Conservation (phyloP, 2,329 filamentous ascomycete genomes). For the Metarhizium rileyi region DNA sequence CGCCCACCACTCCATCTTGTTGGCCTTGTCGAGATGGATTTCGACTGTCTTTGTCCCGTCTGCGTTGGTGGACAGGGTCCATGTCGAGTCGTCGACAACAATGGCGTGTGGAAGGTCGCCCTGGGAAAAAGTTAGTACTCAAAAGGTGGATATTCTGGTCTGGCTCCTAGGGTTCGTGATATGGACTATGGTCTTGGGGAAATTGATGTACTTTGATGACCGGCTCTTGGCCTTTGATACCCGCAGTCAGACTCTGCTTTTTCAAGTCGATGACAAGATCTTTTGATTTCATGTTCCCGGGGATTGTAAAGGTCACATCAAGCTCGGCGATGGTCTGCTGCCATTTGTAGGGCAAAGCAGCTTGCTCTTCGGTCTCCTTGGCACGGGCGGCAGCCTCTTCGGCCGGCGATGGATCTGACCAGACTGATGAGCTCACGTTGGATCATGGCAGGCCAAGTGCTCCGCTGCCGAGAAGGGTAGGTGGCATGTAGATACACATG, state of each 20-base stretch:
- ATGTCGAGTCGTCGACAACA: conserved; percentile 78
- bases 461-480: background rate
- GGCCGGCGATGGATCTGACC: conserved; percentile 42
- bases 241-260: conserved; percentile 67
- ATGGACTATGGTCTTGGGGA: conserved; percentile 12
- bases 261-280: conserved; percentile 79
- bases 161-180: background rate
- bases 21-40: conserved; percentile 87
- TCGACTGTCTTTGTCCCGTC: conserved; percentile 61
- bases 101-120: conserved; percentile 77
- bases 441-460: background rate
- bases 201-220: conserved; percentile 64
- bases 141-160: background rate
- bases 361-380: conserved; percentile 80
- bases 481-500: background rate
- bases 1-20: conserved; percentile 98
- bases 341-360: conserved; percentile 93
- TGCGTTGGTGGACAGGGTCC: conserved; percentile 70
- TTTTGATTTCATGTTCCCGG: conserved; percentile 71
- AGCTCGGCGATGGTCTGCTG: conserved; percentile 84
- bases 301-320: conserved; percentile 68
- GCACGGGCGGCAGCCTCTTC: conserved; percentile 50
- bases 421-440: conserved; percentile 1
- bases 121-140: conserved; percentile 32
- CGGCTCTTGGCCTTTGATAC: conserved; percentile 78